Evolutionary conservation across 768 basidiomycete genomes (phyloP), one percentile per base, ranked within the genome.

Genomic region (Hericium coralloides): DNA sequence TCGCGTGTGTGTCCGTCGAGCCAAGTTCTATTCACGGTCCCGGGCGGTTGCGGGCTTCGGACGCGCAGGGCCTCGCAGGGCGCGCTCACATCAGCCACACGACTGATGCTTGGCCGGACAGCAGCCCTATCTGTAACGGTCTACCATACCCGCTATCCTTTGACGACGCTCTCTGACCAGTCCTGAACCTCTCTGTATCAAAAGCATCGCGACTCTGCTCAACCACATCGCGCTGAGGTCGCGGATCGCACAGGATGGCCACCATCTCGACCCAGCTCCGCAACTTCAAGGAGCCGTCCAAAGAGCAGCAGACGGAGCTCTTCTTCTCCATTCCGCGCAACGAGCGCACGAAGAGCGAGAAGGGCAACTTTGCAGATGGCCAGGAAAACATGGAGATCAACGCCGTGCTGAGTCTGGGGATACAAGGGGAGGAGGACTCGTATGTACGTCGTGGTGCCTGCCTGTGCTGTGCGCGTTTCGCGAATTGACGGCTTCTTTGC

Each of bases 261-360:
- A 87, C 83, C 53, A 92, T 92, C 67, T 89, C 87, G 50, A 89
- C 89, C 22, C 89, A 93, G 61, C 81, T 97, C 48, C 84, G 93
- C 55, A 82, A 89, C 67, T 93, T 94, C 79, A 91, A 89, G 76
- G 93, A 95, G 71, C 92, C 92, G 49, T 86, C 88, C 7, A 92
- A 85, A 72, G 93, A 95, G 55, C 86, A 95, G 69, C 73, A 86
- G 51, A 85, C 86, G 9, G 76, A 92, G 57, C 81, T 89, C 59
- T 94, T 87, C 82, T 95, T 95, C 76, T 89, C 92, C 20, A 74
- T 93, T 50, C 90, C 90, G 20, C 73, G 82, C 43, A 66, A 54
- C 9, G 64, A 64, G 38, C 43, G 51, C 20, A 56, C 68, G 20
- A 64, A 56, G 36, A 54, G 58, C 58, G 49, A 60, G 67, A 60